Evolutionary conservation across 2,329 filamentous ascomycete genomes (phyloP).

Genomic region (Zasmidium cellare): DNA sequence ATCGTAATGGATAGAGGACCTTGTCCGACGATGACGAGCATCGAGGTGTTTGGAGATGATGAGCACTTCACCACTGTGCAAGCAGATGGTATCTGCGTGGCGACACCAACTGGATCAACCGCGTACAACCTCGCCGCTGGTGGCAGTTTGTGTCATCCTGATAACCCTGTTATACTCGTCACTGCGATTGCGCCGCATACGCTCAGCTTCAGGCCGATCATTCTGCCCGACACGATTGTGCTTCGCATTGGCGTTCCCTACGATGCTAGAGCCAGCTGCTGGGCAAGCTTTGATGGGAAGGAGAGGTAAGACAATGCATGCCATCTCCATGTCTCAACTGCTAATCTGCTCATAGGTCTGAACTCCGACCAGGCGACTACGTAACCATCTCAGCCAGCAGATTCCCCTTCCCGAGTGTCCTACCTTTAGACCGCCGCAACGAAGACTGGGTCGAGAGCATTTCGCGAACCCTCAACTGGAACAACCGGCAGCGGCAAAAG

Average conservation of each 20-base stretch:
- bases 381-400: slow-evolving; percentile 79
- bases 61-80: slow-evolving; percentile 93
- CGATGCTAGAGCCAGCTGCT: slow-evolving; percentile 81
- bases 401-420: slow-evolving; percentile 77
- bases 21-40: slow-evolving; percentile 89
- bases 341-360: slow-evolving; percentile 37
- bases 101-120: slow-evolving; percentile 90
- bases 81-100: slow-evolving; percentile 89
- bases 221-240: slow-evolving; percentile 93
- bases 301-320: too few relatives aligned
- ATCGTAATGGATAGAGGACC: slow-evolving; percentile 94
- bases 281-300: slow-evolving; percentile 97
- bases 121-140: slow-evolving; percentile 95
- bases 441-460: slow-evolving; percentile 86
- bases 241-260: slow-evolving; percentile 93
- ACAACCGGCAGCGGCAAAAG: slow-evolving; percentile 76
- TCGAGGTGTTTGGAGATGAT: slow-evolving; percentile 91
- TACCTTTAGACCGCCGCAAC: slow-evolving; percentile 66
- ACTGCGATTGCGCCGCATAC: slow-evolving; percentile 95
- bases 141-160: slow-evolving; percentile 91
- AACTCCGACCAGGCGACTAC: slow-evolving; percentile 76
- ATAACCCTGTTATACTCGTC: slow-evolving; percentile 93
- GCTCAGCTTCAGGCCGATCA: slow-evolving; percentile 92
- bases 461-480: slow-evolving; percentile 76
- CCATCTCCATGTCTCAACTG: too few relatives aligned